Conservation (phyloP, 1,139 yeast species). For the Debaryomyces coudertii region DNA sequence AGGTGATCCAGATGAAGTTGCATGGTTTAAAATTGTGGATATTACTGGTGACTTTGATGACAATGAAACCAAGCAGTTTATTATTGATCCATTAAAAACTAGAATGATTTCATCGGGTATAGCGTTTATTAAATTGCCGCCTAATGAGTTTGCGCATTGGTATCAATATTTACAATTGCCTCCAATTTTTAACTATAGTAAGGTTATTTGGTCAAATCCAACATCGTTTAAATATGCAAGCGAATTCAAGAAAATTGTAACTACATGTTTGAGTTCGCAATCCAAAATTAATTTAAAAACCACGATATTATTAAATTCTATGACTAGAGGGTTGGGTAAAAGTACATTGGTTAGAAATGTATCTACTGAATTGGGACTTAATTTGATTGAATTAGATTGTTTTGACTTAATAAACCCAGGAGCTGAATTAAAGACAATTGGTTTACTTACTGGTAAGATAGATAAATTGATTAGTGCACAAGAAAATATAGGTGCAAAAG, state of each 20-base stretch:
- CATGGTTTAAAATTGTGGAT: constrained; percentile 75
- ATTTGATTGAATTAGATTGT: constrained; percentile 72
- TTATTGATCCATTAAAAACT: constrained; percentile 67
- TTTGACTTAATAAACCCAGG: constrained; percentile 64
- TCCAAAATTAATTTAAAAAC: constrained; percentile 52
- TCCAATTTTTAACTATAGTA: constrained; percentile 38
- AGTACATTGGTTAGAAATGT: constrained; percentile 60
- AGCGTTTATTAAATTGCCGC: constrained; percentile 44
- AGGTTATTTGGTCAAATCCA: constrained; percentile 15
- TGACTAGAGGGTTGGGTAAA: constrained; percentile 81
- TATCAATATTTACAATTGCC: constrained; percentile 49
- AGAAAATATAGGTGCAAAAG: constrained; percentile 20
- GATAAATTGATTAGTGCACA: constrained; percentile 50
- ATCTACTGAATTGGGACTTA: constrained; percentile 64
- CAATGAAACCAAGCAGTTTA: constrained; percentile 46
- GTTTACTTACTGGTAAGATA: constrained; percentile 72
- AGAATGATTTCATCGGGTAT: constrained; percentile 70
- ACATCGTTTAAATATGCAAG: constrained; percentile 52
- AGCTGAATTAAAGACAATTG: constrained; percentile 79
- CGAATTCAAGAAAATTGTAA: constrained; percentile 53
- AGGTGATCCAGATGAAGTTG: constrained; percentile 73
- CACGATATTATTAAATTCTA: constrained; percentile 66
- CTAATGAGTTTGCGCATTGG: constrained; percentile 48
- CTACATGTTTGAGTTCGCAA: constrained; percentile 40
- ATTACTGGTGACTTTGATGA: constrained; percentile 36